Percentiles rank a stretch among this genome's conserved stretches.
These are phyloP conservation scores for Cicer arietinum DNA, from an alignment of 306 rosid genomes.

Conservation along the genomic window DNA sequence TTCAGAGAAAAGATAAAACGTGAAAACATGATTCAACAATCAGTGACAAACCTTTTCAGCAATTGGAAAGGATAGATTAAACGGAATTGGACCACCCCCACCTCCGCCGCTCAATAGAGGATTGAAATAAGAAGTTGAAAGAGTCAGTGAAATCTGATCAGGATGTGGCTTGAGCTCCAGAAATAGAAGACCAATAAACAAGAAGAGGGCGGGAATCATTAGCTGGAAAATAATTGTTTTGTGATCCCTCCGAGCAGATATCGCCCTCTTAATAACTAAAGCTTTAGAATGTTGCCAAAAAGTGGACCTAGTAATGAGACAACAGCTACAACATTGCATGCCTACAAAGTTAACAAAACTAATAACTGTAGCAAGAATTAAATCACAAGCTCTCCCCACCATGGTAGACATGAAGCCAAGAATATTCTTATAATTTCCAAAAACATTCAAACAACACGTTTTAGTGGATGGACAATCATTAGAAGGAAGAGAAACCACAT, in stretches of 20 bases:
- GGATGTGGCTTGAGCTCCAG: conserved; percentile 99
- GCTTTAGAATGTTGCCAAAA: conserved; percentile 94
- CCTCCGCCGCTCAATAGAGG: conserved; percentile 88
- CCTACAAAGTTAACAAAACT: conserved; percentile 65
- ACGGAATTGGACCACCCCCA: conserved; percentile 98
- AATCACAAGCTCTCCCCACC: conserved; percentile 68
- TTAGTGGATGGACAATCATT: conserved; percentile 53
- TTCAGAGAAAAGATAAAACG: conserved; percentile 23
- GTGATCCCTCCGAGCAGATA: conserved; percentile 91
- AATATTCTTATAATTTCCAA: conserved; percentile 62
- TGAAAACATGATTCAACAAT: conserved; percentile 35
- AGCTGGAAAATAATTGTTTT: conserved; percentile 93
- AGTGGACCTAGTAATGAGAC: conserved; percentile 71
- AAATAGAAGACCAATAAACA: conserved; percentile 85
- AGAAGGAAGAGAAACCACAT: conserved; percentile 57
- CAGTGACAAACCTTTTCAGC: conserved; percentile 76
- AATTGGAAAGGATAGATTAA: conserved; percentile 73
- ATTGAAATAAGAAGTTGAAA: conserved; percentile 89
- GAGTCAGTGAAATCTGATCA: conserved; percentile 77
- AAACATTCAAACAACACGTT: conserved; percentile 47
- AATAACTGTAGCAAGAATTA: conserved; percentile 60
- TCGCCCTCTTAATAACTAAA: conserved; percentile 79
- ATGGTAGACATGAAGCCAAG: conserved; percentile 60
- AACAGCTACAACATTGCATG: conserved; percentile 73
- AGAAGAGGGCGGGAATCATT: conserved; percentile 84